Conservation (phyloP, 768 basidiomycete species). For the Tulasnella sp. region DNA sequence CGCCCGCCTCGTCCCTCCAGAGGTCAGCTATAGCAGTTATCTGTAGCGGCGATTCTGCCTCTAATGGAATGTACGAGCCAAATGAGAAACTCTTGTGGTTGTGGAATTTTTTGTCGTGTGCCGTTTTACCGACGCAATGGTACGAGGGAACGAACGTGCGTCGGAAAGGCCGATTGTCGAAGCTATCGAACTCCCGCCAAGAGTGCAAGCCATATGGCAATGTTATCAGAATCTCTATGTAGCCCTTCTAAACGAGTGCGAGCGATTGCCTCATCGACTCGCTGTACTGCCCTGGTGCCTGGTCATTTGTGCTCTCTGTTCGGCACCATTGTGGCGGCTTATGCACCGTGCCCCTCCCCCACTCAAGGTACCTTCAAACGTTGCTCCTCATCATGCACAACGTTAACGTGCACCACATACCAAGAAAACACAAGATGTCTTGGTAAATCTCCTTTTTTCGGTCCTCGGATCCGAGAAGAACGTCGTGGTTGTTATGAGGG, state of each 20-base stretch:
- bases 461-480: not conserved
- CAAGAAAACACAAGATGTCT: not conserved
- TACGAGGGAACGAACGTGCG: not conserved
- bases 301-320: not conserved
- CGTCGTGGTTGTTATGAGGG: not conserved
- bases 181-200: not conserved
- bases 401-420: not conserved
- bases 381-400: not conserved
- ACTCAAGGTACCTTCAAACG: not conserved
- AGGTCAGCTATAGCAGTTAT: too few species aligned
- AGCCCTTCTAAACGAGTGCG: not conserved
- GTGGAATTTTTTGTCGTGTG: not conserved
- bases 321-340: not conserved
- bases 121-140: not conserved
- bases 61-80: not conserved
- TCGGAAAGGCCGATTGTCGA: not conserved
- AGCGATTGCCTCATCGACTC: not conserved
- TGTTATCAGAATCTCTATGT: not conserved
- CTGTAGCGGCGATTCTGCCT: not conserved
- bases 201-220: not conserved
- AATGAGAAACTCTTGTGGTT: not conserved
- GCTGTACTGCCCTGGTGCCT: not conserved
- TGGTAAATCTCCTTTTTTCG: not conserved
- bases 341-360: not conserved
- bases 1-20: too few species aligned